Base-by-base conservation (phyloP, 108 stramenopile species). In the Cyclotella baltica region DNA sequence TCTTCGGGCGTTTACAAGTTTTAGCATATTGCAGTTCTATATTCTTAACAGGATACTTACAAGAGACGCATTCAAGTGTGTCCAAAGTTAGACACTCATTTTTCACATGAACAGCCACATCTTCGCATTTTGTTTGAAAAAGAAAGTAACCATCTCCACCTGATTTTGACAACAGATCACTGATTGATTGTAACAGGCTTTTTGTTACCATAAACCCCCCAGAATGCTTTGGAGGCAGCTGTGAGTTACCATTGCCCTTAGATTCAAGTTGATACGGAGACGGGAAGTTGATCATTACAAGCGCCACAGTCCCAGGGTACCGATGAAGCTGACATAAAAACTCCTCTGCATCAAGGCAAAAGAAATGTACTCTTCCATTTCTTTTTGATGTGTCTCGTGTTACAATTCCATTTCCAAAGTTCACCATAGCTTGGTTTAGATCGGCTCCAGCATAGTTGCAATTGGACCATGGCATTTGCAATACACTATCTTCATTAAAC, bases 91-190 rank as follows among this genome's bases (percentile, higher is more conserved):
- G 28, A 31, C 70, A 63, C 28, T 63, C 46, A 43, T 81, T 72
- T 57, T 56, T 76, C 34, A 76, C 38, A 37, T 71, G 46, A 18
- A 76, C 59, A 28, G 80, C 75, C 4, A 81, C 80, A 72, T 81
- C 80, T 43, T 81, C 75, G 48, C 80, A 81, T 36, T 81, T 81
- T 38, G 80, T 77, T 43, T 81, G 80, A 47, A 81, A 77, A 19
- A 81, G 68, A 29, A 76, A 63, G 57, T 53, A 43, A 22, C 47
- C 65, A 48, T 22, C 0, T 29, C 63, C 9, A 1, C 73, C 71
- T 10, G 37, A 57, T 47, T 37, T 62, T 20, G 6, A 13, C 19
- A 81, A 56, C 27, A 62, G 62, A 22, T n/a, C 37, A 63, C 33
- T 16, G 61, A 81, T 77, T 46, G 27, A 48, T 56, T 27, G 40